phyloP scores from a whole-genome alignment of 192 early-diverging fungal genomes.

The Coemansia sp. region DNA sequence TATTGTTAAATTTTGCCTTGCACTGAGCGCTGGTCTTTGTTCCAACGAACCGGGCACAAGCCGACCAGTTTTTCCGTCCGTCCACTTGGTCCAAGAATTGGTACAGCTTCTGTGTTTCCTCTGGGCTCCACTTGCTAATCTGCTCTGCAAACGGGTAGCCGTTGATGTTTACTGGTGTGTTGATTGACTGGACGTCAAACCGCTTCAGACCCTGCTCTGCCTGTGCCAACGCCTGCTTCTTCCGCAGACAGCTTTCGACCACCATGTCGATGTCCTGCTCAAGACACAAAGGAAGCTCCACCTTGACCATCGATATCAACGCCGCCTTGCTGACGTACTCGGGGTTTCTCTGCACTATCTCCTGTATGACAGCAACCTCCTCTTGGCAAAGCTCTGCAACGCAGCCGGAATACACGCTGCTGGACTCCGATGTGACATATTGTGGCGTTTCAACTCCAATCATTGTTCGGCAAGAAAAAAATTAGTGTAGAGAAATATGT shows the following conservation, averaged over 20 bases:
- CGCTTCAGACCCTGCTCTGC: no score
- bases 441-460: no score
- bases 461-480: no score
- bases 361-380: conserved; percentile 12
- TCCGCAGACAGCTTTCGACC: neutral
- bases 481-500: no score
- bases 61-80: conserved; percentile 30
- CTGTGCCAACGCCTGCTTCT: neutral
- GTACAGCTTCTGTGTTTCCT: conserved; percentile 16
- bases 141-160: conserved; percentile 5
- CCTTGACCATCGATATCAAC: neutral
- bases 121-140: conserved; percentile 22
- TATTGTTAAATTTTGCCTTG: conserved; percentile 44
- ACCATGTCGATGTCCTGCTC: conserved; percentile 9
- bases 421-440: neutral
- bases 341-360: conserved; percentile 4
- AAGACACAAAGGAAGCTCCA: conserved; percentile 14
- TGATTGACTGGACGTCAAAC: no score
- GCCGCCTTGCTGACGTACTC: neutral
- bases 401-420: neutral
- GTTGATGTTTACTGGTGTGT: neutral
- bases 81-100: conserved; percentile 13
- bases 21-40: conserved; percentile 35
- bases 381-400: conserved; percentile 26
- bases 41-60: conserved; percentile 16